Percentiles rank a stretch among this genome's conserved stretches.
Conservation (phyloP, 1,284 basidiomycete species). For the Omphalotus olearius region DNA sequence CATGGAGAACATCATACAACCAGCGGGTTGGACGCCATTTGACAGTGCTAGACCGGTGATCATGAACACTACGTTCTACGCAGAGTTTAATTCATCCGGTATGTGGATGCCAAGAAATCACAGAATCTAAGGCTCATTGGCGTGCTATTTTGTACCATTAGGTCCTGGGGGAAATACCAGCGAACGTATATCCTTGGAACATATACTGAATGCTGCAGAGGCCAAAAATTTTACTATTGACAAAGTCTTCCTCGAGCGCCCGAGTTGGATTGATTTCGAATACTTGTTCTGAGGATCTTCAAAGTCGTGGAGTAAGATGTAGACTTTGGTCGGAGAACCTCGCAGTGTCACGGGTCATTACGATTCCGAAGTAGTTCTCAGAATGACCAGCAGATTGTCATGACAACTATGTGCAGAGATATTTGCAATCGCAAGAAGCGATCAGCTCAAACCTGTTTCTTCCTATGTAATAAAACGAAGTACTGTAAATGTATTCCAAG, state of each 20-base stretch:
- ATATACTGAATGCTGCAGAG: slow-evolving; percentile 38
- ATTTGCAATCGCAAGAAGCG: no score
- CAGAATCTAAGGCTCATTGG: neutral
- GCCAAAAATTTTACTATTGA: slow-evolving; percentile 41
- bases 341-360: no score
- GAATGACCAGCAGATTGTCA: no score
- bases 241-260: slow-evolving; percentile 43
- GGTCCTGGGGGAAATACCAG: slow-evolving; percentile 52
- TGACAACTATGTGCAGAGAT: no score
- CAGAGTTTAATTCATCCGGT: slow-evolving; percentile 56
- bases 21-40: slow-evolving; percentile 51
- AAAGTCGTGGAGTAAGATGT: neutral
- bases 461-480: no score
- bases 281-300: slow-evolving; percentile 33
- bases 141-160: slow-evolving; percentile 19
- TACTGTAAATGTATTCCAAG: no score
- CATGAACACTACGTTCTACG: slow-evolving; percentile 54
- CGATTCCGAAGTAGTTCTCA: no score
- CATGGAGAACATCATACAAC: slow-evolving; percentile 56
- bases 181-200: slow-evolving; percentile 41
- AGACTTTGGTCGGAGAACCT: neutral
- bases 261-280: slow-evolving; percentile 51
- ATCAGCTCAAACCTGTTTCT: no score
- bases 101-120: slow-evolving; percentile 6
- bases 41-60: slow-evolving; percentile 42